A percentile compares a stretch with the other conserved stretches of the same genome.
These are phyloP conservation scores for Prunus fruticosa DNA, from an alignment of 306 rosid genomes.

Conservation along the genomic window DNA sequence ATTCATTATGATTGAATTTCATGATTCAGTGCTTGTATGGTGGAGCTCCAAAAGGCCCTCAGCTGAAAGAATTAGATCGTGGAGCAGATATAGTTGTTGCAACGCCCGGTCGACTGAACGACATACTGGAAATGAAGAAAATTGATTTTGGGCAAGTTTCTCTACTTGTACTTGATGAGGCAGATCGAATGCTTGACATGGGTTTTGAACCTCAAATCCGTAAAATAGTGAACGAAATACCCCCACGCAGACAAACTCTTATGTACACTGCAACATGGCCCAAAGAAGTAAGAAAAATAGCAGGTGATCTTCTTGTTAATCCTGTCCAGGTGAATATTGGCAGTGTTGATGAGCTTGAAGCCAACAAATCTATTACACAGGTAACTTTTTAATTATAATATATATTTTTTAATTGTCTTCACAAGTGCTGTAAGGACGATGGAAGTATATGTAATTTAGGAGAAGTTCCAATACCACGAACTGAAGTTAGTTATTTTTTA, in stretches of 20 bases:
- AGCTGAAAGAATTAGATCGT: conserved; percentile 85
- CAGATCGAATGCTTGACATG: conserved; percentile 99
- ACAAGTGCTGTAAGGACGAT: neutral
- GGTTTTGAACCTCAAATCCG: conserved; percentile 99
- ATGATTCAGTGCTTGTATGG: conserved; percentile 91
- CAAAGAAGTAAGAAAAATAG: conserved; percentile 97
- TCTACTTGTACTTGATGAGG: conserved; percentile 98
- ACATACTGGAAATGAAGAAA: conserved; percentile 93
- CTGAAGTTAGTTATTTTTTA: neutral
- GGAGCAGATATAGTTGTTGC: conserved; percentile 99
- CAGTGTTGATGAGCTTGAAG: conserved; percentile 89
- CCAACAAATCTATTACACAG: conserved; percentile 98
- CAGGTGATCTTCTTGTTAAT: conserved; percentile 86
- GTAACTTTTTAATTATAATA: conserved; percentile 29
- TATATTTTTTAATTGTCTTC: neutral
- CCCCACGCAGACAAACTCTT: conserved; percentile 91
- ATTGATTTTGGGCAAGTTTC: conserved; percentile 86
- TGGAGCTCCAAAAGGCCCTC: conserved; percentile 90
- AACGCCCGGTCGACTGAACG: conserved; percentile 97
- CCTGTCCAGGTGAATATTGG: conserved; percentile 99
- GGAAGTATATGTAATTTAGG: neutral
- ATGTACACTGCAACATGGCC: conserved; percentile 99
- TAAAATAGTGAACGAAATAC: conserved; percentile 94
- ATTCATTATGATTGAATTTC: conserved; percentile 25
- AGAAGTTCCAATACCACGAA: neutral